A percentile compares a stretch with the other conserved stretches of the same genome.
These are phyloP conservation scores for Malus hybrid DNA, from an alignment of 331 rosid species.

Conservation along the genomic window DNA sequence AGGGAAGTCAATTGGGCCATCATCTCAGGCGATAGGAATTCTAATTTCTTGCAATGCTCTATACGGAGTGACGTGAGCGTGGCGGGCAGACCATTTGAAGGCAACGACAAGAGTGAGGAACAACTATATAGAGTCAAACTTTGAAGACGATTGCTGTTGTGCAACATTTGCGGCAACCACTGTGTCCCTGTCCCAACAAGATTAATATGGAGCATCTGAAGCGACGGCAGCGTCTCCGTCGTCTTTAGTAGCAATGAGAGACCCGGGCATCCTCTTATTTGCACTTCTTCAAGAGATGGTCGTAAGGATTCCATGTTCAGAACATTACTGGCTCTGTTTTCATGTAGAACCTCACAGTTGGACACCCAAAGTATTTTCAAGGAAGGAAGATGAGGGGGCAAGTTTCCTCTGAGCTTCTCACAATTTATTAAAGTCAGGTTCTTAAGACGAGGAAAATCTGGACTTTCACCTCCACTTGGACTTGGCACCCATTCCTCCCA, in stretches of 20 bases:
- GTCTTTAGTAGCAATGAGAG: background rate
- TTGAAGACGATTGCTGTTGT: background rate
- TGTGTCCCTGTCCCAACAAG: too few species aligned
- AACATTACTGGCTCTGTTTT: background rate
- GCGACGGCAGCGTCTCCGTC: too few species aligned
- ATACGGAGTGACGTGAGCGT: background rate
- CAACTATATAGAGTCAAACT: fast-evolving
- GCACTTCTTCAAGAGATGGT: background rate
- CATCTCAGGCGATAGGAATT: background rate
- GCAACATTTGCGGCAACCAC: background rate
- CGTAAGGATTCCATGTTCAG: background rate
- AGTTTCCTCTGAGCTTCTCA: background rate
- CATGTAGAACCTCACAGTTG: background rate
- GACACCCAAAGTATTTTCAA: background rate
- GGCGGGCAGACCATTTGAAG: background rate
- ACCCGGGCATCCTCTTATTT: background rate
- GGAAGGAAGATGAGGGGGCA: background rate
- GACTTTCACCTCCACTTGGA: background rate
- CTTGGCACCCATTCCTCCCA: constrained; percentile 1
- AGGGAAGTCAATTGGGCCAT: background rate
- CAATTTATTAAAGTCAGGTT: background rate
- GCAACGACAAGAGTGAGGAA: background rate
- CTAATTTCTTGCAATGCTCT: background rate
- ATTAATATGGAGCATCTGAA: too few species aligned
- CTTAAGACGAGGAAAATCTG: background rate